These are phyloP conservation scores for Nicotiana paniculata DNA, from an alignment of 257 asterid species.

Conservation along the genomic window DNA sequence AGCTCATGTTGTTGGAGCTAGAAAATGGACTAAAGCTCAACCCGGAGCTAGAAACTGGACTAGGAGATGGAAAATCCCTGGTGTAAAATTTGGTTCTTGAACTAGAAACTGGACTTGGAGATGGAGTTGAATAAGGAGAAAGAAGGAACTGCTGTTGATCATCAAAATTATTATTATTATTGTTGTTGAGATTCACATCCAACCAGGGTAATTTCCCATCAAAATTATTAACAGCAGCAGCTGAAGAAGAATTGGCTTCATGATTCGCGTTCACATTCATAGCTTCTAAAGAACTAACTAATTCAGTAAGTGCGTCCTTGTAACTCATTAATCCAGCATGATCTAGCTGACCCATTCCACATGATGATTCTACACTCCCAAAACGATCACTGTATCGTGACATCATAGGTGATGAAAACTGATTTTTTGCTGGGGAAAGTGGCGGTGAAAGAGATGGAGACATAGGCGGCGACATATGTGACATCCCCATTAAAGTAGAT, in stretches of 20 bases:
- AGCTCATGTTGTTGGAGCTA: conserved; percentile 24
- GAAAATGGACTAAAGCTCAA: conserved; percentile 20
- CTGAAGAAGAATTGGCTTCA: background rate
- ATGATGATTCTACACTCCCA: conserved; percentile 13
- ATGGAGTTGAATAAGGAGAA: conserved; percentile 50
- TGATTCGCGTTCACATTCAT: conserved; percentile 35
- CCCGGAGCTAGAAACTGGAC: background rate
- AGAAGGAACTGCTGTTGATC: conserved; percentile 54
- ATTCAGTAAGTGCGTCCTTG: conserved; percentile 45
- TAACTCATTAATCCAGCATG: conserved; percentile 24
- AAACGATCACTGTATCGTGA: conserved; percentile 21
- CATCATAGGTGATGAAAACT: conserved; percentile 10
- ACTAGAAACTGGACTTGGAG: conserved; percentile 19
- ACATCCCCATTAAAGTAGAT: conserved; percentile 49
- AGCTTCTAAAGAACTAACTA: conserved; percentile 60
- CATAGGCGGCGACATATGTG: conserved; percentile 38
- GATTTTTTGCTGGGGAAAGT: conserved; percentile 34
- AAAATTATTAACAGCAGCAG: background rate
- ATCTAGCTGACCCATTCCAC: conserved; percentile 8
- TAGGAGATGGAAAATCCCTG: conserved; percentile 21
- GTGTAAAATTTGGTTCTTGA: conserved; percentile 17
- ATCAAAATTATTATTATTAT: conserved; percentile 12
- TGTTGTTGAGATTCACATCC: conserved; percentile 38
- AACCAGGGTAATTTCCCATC: conserved; percentile 29
- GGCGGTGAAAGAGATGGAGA: conserved; percentile 67